Evolutionary conservation across 768 basidiomycete genomes (phyloP), one percentile per base, ranked within the genome.

Genomic region (Suillus subluteus): DNA sequence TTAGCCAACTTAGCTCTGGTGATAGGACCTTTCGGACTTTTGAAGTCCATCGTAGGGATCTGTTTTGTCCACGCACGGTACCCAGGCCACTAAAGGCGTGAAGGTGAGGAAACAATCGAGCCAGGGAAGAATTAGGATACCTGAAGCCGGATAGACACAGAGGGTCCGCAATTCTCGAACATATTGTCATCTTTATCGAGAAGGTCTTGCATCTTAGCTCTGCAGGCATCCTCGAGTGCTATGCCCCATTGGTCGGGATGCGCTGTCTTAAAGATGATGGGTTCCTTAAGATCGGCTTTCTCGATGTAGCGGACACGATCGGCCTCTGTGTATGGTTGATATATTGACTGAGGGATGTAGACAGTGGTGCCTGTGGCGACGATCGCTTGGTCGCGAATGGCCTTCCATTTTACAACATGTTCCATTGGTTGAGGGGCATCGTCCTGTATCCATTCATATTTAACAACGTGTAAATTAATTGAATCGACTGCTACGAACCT

Each of bases 21-120:
- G 70, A 94, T 91, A 4, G 89, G 91, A 7, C 89, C 85, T 46
- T 91, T 92, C 0, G 92, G 91, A 68, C 86, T 92, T 46, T 86
- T 84, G 74, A 92, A 94, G 76, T 94, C 91, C 75, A 88, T 87
- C 1, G 91, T 93, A 9, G 92, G 92, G 67, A 94, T 93, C 73
- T 94, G 92, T 64, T 90, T 84, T 65, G 88, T 90, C 91, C 91
- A 94, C 56, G 86, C 83, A 38, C 86, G 80, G 70, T 93, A 93
- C 1, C 92, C 91, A 6, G 91, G 91, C 92, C 92, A 94, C 91
- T 93, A 67, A 67, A 66, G 65, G 52, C 2, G 32, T 43, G 55
- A 70, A 37, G 62, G 50, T 54, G 11, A 56, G 30, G 3, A 23
- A 21, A 18, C 26, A 52, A 16, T 18, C 56, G 56, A 63, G 32